phyloP scores from a whole-genome alignment of 129 eudicot species.

The Flaveria bidentis region DNA sequence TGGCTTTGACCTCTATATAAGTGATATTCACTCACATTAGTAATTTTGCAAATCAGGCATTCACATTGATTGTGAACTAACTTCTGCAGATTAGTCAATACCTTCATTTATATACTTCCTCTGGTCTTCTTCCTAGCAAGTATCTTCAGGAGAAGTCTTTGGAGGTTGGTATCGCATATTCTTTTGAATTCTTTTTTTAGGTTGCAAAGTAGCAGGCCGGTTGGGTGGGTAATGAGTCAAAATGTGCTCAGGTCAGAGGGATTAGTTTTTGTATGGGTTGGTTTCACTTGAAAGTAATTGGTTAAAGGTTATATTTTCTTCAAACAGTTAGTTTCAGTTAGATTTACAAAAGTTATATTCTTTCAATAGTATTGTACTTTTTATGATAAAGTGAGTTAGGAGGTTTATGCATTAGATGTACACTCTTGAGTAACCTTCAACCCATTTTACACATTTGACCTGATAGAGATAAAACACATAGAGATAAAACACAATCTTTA shows the following conservation, averaged over 20 bases:
- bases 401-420: neutral
- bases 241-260: neutral
- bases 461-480: neutral
- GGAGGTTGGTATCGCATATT: constrained; percentile 60
- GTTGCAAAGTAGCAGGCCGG: neutral
- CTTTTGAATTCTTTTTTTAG: neutral
- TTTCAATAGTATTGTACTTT: neutral
- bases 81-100: constrained; percentile 77
- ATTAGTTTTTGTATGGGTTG: neutral
- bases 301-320: neutral
- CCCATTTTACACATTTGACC: neutral
- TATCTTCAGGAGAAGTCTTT: constrained; percentile 60
- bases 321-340: neutral
- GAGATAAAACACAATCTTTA: neutral
- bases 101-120: constrained; percentile 54
- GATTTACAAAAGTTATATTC: neutral
- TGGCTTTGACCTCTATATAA: neutral
- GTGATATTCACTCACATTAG: neutral
- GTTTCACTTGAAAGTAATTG: neutral
- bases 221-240: neutral
- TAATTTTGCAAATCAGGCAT: neutral
- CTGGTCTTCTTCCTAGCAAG: constrained; percentile 82
- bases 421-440: neutral
- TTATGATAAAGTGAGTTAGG: neutral
- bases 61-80: neutral